Conservation (phyloP, 805 yeast species). For the Ogataea saltuana region DNA sequence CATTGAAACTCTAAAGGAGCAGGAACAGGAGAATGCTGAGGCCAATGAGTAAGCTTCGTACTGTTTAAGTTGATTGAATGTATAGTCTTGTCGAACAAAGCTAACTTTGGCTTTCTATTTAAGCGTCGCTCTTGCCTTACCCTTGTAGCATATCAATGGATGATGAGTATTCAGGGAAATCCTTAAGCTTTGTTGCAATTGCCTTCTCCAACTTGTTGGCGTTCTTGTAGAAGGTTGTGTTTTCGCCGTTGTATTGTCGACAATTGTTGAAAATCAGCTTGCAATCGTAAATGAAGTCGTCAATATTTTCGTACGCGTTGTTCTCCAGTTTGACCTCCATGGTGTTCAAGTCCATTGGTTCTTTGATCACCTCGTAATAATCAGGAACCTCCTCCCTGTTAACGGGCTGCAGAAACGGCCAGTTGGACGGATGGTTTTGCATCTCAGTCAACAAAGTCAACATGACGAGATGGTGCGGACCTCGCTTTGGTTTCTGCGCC, state of each 20-base stretch:
- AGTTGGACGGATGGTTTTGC: slow-evolving; percentile 93
- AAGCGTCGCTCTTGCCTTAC: slow-evolving; percentile 1
- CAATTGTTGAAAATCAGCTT: slow-evolving; percentile 87
- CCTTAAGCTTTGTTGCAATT: slow-evolving; percentile 76
- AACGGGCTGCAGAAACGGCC: slow-evolving; percentile 97
- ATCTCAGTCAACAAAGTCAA: slow-evolving; percentile 82
- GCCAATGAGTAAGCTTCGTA: neutral
- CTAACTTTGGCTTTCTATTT: neutral
- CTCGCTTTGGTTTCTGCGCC: slow-evolving; percentile 91
- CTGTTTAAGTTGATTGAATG: neutral
- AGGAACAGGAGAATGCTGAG: slow-evolving; percentile 47
- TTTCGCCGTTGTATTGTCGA: slow-evolving; percentile 88
- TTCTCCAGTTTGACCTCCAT: slow-evolving; percentile 93
- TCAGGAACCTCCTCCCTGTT: slow-evolving; percentile 93
- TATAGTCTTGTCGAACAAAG: neutral
- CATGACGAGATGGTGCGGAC: slow-evolving; percentile 94
- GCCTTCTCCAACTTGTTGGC: slow-evolving; percentile 94
- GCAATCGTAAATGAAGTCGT: slow-evolving; percentile 87
- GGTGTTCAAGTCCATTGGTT: slow-evolving; percentile 96
- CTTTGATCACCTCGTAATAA: slow-evolving; percentile 92
- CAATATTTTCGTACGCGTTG: slow-evolving; percentile 88
- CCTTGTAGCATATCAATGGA: slow-evolving; percentile 54
- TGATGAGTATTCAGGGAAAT: slow-evolving; percentile 89
- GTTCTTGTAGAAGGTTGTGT: slow-evolving; percentile 92
- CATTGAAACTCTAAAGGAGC: slow-evolving; percentile 74